Percentiles rank a stretch among this genome's conserved stretches.
These are phyloP conservation scores for Hibiscus syriacus DNA, from an alignment of 345 rosid genomes.

Conservation along the genomic window DNA sequence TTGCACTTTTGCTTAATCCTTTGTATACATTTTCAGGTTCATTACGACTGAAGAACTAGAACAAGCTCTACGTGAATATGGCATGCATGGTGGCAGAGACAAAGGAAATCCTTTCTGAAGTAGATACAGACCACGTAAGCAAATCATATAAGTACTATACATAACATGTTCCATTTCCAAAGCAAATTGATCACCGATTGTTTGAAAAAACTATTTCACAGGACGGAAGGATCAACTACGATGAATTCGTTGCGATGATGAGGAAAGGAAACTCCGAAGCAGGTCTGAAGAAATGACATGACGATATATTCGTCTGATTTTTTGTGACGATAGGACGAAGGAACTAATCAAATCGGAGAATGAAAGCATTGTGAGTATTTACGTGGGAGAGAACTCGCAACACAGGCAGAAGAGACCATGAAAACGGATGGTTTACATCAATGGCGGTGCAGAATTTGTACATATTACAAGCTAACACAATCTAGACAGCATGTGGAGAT, in stretches of 20 bases:
- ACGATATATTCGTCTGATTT: slow-evolving; percentile 34
- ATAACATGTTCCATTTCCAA: not conserved
- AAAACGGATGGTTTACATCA: no score
- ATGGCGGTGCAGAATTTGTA: not conserved
- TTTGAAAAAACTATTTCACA: slow-evolving; percentile 15
- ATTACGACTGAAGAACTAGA: slow-evolving; percentile 89
- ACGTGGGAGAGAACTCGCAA: not conserved
- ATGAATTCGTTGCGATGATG: slow-evolving; percentile 98
- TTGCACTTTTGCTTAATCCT: no score
- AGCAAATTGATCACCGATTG: not conserved
- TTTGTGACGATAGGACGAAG: not conserved
- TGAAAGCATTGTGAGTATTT: not conserved
- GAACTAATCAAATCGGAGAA: not conserved
- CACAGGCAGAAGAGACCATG: not conserved
- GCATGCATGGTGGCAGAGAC: slow-evolving; percentile 72
- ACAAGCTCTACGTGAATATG: slow-evolving; percentile 76
- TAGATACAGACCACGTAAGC: slow-evolving; percentile 70
- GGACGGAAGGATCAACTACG: slow-evolving; percentile 93
- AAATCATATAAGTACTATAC: not conserved
- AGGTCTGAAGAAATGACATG: slow-evolving; percentile 77
- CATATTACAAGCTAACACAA: not conserved
- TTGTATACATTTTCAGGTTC: slow-evolving; percentile 23
- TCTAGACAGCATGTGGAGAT: not conserved
- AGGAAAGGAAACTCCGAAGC: slow-evolving; percentile 84
- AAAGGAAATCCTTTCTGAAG: slow-evolving; percentile 75